Conservation (phyloP, 176 grass and related monocot genomes). For the Aegilops bicornis region DNA sequence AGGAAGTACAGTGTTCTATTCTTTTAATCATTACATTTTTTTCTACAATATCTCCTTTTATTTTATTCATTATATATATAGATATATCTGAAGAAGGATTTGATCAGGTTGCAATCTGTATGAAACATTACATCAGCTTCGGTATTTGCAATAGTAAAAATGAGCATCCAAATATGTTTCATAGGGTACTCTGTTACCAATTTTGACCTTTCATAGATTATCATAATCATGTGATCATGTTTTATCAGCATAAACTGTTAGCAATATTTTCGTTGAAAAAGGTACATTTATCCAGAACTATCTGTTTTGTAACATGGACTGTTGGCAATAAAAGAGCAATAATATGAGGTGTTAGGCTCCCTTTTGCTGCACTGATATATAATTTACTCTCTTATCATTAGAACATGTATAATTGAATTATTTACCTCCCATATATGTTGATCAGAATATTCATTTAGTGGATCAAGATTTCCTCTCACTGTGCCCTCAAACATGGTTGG, state of each 20-base stretch:
- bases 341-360: not conserved
- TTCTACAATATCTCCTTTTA: not conserved
- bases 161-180: not conserved
- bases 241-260: not conserved
- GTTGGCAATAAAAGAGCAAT: not conserved
- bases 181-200: not conserved
- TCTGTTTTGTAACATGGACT: not conserved
- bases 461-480: slow-evolving; percentile 90
- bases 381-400: not conserved
- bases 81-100: not conserved
- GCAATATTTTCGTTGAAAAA: not conserved
- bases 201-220: not conserved
- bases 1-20: not conserved
- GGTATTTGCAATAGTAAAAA: not conserved
- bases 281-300: not conserved
- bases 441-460: slow-evolving; percentile 77
- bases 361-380: not conserved
- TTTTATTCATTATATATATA: slow-evolving; percentile 21
- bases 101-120: not conserved
- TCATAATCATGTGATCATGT: not conserved
- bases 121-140: not conserved
- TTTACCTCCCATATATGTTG: slow-evolving; percentile 86
- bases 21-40: slow-evolving; percentile 6
- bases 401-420: slow-evolving; percentile 18
- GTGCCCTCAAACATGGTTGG: slow-evolving; percentile 91